Evolutionary conservation across 1,139 yeast genomes (phyloP), one percentile per base, ranked within the genome.

Genomic region (Pichia sp.): DNA sequence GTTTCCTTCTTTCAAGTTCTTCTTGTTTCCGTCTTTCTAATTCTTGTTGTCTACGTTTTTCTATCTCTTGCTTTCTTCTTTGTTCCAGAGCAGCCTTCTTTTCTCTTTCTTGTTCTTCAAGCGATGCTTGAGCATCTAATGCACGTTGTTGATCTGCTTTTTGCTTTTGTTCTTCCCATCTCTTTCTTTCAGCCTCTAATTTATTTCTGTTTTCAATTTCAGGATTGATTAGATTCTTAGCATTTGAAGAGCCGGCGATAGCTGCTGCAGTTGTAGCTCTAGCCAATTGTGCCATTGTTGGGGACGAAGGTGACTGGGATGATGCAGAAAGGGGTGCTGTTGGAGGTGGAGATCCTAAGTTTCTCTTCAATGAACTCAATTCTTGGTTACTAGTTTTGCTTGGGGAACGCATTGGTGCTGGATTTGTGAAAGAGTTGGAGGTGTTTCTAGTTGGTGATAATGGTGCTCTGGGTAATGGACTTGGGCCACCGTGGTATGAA

Each of bases 1-100:
- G 34, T 9, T 28, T 40, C 11, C 47, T 30, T 37, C 42, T 51
- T 28, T 47, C 50, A 5, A 42, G 2, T 31, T 45, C 50, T 20
- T 38, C 34, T 21, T 50, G 40, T 7, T 43, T 39, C 21, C 53
- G 42, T 28, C 45, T 43, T 19, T 52, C 51, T 7, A 37, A n/a
- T 22, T 52, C 54, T n/a, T 34, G 38, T 24, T 48, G 38, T 44
- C 45, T 47, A 19, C 47, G 35, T 9, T 40, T 42, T 27, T 46
- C 47, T 15, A 35, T 11, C 34, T 46, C 52, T 12, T 31, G 34
- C 33, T 42, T 42, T 33, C 44, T 39, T 27, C 42, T 47, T 14
- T 22, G 14, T 36, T 45, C 48, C 6, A 35, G 17, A 12, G 36
- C 46, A 2, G 22, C 32, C 17, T 19, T 32, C 38, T 39, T 20